A percentile compares a stretch with the other conserved stretches of the same genome.
These are phyloP conservation scores for Lojkania enalia DNA, from an alignment of 2,329 filamentous ascomycete species.

Conservation along the genomic window DNA sequence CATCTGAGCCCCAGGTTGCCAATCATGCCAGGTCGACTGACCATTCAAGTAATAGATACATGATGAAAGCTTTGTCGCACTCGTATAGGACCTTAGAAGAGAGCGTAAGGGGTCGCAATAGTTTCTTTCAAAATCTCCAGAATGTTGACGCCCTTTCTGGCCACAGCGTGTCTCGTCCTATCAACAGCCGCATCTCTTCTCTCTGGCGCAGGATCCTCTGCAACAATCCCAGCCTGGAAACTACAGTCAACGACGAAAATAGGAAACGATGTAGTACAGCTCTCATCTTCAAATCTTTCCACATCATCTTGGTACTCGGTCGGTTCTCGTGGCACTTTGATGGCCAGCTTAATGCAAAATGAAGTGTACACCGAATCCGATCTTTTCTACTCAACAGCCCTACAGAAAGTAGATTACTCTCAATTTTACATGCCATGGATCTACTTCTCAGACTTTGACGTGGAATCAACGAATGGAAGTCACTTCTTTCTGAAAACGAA, in stretches of 20 bases:
- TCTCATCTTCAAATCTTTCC: slow-evolving; percentile 39
- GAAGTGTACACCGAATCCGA: slow-evolving; percentile 57
- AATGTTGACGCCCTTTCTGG: background rate
- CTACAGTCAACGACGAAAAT: slow-evolving; percentile 20
- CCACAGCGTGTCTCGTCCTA: background rate
- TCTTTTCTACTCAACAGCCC: slow-evolving; percentile 60
- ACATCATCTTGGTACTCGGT: slow-evolving; percentile 58
- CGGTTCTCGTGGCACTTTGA: slow-evolving; percentile 57
- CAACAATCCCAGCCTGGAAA: slow-evolving; percentile 26
- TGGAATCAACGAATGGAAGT: slow-evolving; percentile 38
- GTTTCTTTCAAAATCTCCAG: no score
- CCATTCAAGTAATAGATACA: no score
- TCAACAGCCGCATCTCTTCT: slow-evolving; percentile 8
- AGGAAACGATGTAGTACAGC: slow-evolving; percentile 14
- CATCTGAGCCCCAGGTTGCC: no score
- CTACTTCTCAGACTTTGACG: slow-evolving; percentile 58
- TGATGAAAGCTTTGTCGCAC: no score
- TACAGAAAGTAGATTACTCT: slow-evolving; percentile 49
- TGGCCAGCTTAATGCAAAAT: slow-evolving; percentile 60
- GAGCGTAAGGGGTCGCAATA: no score
- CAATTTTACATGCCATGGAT: slow-evolving; percentile 62
- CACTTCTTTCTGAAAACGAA: slow-evolving; percentile 61
- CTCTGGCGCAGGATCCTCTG: slow-evolving; percentile 7
- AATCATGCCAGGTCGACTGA: no score
- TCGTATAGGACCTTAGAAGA: no score